Conservation (phyloP, 345 rosid species). For the Angophora floribunda region DNA sequence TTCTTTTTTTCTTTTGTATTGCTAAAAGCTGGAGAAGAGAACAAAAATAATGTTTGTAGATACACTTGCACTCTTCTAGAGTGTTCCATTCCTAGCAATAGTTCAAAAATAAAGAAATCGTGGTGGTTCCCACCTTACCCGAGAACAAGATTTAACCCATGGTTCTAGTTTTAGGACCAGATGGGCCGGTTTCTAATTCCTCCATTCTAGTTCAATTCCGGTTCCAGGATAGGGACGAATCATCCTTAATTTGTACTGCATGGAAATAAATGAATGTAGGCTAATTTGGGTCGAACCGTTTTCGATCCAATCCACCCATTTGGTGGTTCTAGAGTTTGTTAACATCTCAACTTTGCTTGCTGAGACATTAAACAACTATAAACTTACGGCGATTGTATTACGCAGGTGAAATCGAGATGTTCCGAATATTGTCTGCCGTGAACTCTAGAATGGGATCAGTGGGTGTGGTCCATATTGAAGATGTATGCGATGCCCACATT, state of each 20-base stretch:
- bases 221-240: not conserved
- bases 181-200: not conserved
- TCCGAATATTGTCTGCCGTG: constrained; percentile 55
- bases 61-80: not conserved
- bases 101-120: not conserved
- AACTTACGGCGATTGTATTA: not conserved
- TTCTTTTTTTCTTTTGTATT: too few species aligned
- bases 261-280: too few species aligned
- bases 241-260: not conserved
- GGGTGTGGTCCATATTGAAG: constrained; percentile 70
- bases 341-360: not conserved
- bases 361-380: not conserved
- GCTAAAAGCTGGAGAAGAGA: not conserved
- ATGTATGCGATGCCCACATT: constrained; percentile 61
- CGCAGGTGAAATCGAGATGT: constrained; percentile 46
- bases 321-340: not conserved
- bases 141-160: fast-evolving
- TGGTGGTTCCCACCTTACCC: fast-evolving
- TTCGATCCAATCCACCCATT: not conserved
- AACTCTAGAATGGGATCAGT: constrained; percentile 69
- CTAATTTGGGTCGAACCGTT: too few species aligned
- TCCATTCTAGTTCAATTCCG: not conserved
- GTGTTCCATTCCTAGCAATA: not conserved
- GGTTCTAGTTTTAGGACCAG: not conserved
- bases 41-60: not conserved